Evolutionary conservation across 2,329 filamentous ascomycete species (phyloP).

Genomic region (Alternaria infectoria): DNA sequence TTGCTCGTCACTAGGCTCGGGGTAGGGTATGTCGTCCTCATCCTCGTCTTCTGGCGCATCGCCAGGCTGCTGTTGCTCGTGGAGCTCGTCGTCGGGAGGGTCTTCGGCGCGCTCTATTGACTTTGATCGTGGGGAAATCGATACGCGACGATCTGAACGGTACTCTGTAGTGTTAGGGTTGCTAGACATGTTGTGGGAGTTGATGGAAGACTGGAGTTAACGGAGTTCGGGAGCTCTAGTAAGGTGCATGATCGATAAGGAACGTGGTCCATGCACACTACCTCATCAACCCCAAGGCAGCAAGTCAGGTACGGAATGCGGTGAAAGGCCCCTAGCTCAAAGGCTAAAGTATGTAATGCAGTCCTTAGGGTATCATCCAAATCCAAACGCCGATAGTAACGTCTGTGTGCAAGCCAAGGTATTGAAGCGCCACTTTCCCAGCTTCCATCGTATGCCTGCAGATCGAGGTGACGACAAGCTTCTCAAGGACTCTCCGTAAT

Average conservation of each 20-base stretch:
- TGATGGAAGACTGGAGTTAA: slow-evolving; percentile 25
- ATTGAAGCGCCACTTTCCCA: not conserved
- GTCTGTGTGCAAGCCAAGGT: not conserved
- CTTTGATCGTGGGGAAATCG: slow-evolving; percentile 36
- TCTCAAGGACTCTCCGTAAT: not conserved
- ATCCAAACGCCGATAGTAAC: slow-evolving; percentile 18
- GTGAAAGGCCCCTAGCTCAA: not conserved
- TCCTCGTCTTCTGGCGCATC: slow-evolving; percentile 21
- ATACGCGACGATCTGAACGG: slow-evolving; percentile 21
- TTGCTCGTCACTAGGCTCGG: slow-evolving; percentile 41
- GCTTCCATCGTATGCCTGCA: not conserved
- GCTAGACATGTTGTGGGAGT: slow-evolving; percentile 37
- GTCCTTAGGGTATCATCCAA: slow-evolving; percentile 34
- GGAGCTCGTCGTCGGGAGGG: slow-evolving; percentile 25
- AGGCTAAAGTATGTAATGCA: slow-evolving; percentile 1
- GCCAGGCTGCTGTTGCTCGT: slow-evolving; percentile 26
- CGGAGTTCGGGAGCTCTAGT: slow-evolving; percentile 31
- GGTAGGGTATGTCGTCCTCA: slow-evolving; percentile 43
- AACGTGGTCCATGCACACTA: slow-evolving; percentile 27
- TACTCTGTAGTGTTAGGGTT: slow-evolving; percentile 26
- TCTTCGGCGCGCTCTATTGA: slow-evolving; percentile 32
- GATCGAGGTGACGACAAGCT: not conserved
- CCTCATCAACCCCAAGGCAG: slow-evolving; percentile 14
- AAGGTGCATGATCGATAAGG: slow-evolving; percentile 29
- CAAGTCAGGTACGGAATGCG: not conserved